phyloP scores from a whole-genome alignment of 371 early-diverging fungal genomes.

The Chytridium lagenaria region DNA sequence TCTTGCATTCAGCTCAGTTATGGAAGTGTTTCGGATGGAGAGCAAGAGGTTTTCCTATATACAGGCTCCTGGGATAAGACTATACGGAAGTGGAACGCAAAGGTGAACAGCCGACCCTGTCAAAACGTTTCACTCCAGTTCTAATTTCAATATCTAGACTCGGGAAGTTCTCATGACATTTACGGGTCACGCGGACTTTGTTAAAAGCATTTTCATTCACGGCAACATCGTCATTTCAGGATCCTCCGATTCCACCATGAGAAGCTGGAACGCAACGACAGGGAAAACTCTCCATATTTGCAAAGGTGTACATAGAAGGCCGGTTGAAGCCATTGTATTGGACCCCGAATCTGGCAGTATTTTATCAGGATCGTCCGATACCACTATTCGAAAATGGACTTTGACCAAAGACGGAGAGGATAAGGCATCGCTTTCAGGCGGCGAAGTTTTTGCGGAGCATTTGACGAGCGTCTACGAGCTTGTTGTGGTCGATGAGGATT shows the following conservation, averaged over 20 bases:
- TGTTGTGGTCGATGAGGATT: constrained; percentile 41
- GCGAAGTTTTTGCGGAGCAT: constrained; percentile 58
- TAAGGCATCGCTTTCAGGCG: neutral
- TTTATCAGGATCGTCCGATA: constrained; percentile 73
- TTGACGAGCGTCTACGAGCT: constrained; percentile 75
- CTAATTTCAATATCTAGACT: constrained; percentile 42
- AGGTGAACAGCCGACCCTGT: constrained; percentile 43
- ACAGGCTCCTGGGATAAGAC: constrained; percentile 89
- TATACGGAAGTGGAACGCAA: constrained; percentile 70
- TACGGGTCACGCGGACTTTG: constrained; percentile 72
- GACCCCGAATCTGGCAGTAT: constrained; percentile 56
- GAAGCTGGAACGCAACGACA: constrained; percentile 66
- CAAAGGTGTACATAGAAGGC: constrained; percentile 64
- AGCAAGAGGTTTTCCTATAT: constrained; percentile 55
- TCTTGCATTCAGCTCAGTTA: constrained; percentile 66
- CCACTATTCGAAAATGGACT: constrained; percentile 75
- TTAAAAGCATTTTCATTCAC: constrained; percentile 66
- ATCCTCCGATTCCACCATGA: constrained; percentile 74
- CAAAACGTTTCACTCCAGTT: neutral
- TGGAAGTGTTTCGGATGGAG: constrained; percentile 25
- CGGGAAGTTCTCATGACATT: constrained; percentile 63
- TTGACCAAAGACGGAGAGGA: constrained; percentile 1
- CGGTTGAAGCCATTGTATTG: constrained; percentile 67
- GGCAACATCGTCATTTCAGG: constrained; percentile 63
- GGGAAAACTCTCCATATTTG: constrained; percentile 54